Evolutionary conservation across 331 rosid genomes (phyloP).

Genomic region (Saraca asoca): DNA sequence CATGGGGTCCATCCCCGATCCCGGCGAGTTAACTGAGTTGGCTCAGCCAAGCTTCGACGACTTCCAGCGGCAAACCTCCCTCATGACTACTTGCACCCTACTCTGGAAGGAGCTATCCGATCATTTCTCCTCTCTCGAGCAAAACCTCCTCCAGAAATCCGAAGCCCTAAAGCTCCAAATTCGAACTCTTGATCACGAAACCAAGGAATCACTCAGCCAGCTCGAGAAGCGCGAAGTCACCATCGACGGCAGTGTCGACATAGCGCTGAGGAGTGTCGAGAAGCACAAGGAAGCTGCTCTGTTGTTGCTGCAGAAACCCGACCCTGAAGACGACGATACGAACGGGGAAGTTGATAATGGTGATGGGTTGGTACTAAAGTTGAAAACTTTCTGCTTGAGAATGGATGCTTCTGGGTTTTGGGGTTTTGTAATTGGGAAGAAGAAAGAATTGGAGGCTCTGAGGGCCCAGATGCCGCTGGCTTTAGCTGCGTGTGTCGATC

Average conservation of each 20-base stretch:
- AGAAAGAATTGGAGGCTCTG: constrained; percentile 78
- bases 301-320: constrained; percentile 36
- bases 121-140: constrained; percentile 79
- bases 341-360: constrained; percentile 85
- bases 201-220: constrained; percentile 61
- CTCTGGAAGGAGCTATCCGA: constrained; percentile 98
- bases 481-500: constrained; percentile 75
- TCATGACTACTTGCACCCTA: constrained; percentile 92
- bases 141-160: constrained; percentile 70
- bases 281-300: constrained; percentile 60
- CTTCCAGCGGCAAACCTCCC: constrained; percentile 90
- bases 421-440: constrained; percentile 71
- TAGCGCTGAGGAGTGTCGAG: constrained; percentile 72
- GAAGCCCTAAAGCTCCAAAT: constrained; percentile 68
- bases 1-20: constrained; percentile 99
- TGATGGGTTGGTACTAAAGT: constrained; percentile 58
- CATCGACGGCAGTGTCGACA: constrained; percentile 64
- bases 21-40: constrained; percentile 88
- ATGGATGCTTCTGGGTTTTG: constrained; percentile 82
- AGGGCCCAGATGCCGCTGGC: constrained; percentile 75
- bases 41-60: constrained; percentile 84
- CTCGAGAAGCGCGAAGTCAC: constrained; percentile 81
- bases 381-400: constrained; percentile 64
- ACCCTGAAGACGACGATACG: constrained; percentile 39
- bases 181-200: constrained; percentile 55